Conservation (phyloP, 495 filamentous ascomycete species). For the Hyaloscypha bicolor region DNA sequence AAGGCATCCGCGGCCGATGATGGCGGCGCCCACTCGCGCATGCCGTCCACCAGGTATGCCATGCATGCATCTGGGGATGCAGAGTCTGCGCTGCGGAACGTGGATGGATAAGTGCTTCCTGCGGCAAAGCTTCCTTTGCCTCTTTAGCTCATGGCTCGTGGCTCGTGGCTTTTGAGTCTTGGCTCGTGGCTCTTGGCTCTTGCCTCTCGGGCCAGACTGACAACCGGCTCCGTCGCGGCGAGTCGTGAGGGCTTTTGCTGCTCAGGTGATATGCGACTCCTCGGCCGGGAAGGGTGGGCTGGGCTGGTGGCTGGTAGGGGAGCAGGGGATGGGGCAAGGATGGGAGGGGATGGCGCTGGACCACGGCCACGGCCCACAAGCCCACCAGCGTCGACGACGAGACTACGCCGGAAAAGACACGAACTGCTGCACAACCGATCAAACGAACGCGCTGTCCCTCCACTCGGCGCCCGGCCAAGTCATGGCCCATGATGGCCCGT, state of each 20-base stretch:
- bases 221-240: constrained; percentile 14
- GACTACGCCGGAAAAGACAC: no score
- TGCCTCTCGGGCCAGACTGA: constrained; percentile 5
- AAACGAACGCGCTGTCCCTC: constrained; percentile 3
- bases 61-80: background rate
- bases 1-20: background rate
- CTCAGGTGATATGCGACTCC: constrained; percentile 23
- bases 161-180: no score
- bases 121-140: constrained; percentile 1
- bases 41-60: constrained; percentile 3
- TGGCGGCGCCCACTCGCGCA: constrained; percentile 10
- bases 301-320: background rate
- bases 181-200: no score
- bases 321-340: background rate
- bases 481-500: background rate
- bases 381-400: no score
- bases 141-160: background rate
- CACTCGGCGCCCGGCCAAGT: constrained; percentile 22
- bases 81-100: constrained; percentile 1
- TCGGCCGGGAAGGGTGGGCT: background rate
- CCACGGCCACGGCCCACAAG: no score
- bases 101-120: constrained; percentile 26
- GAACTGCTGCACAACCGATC: background rate
- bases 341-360: no score
- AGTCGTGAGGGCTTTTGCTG: constrained; percentile 17